Evolutionary conservation across 2,329 filamentous ascomycete species (phyloP), one percentile per base, ranked within the genome.

Genomic region (Lasiodiplodia sp.): DNA sequence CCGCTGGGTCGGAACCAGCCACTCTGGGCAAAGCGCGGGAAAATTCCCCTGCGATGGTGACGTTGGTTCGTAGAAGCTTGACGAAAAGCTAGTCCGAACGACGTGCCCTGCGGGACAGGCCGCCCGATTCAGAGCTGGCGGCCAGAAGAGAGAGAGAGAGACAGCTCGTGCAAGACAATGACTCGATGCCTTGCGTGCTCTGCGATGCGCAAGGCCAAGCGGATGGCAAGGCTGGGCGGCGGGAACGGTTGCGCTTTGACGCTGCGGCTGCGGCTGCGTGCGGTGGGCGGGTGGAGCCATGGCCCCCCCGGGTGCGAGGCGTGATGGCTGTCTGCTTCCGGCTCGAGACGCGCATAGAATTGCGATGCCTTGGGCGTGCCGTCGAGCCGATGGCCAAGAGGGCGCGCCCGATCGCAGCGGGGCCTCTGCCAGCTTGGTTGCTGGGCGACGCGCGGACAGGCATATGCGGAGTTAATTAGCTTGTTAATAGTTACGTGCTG

Each of bases 371-470:
- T 57, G 28, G 1, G 18, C 34, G 23, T 58, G 56, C 56, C 37
- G 56, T 25, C 14, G 23, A 63, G 40, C 58, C 58, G 58, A 37
- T 18, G 23, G 60, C 60, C 60, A 64, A 64, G 60, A 37, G 21
- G 6, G 31, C 25, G 31, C 31, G 47, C 60, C 5, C 60, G 60
- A 25, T 37, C 60, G 47, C 60, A 37, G 57, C 38, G 37, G 38
- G 57, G 57, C 38, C 57, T 25, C 14, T 64, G 60, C 60, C 57
- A 52, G 58, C 58, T 63, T 63, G 58, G 57, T 34, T 18, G 23
- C 58, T 63, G 44, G 58, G 58, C 60, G 60, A 64, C 60, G 60
- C 60, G 60, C 47, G 60, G 60, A 64, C 60, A 49, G 60, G 56
- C 44, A 64, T 12, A 18, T 23, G 60, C 47, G 60, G 57, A 52